phyloP scores from a whole-genome alignment of 2,329 filamentous ascomycete species.

The Penicillium italicum region DNA sequence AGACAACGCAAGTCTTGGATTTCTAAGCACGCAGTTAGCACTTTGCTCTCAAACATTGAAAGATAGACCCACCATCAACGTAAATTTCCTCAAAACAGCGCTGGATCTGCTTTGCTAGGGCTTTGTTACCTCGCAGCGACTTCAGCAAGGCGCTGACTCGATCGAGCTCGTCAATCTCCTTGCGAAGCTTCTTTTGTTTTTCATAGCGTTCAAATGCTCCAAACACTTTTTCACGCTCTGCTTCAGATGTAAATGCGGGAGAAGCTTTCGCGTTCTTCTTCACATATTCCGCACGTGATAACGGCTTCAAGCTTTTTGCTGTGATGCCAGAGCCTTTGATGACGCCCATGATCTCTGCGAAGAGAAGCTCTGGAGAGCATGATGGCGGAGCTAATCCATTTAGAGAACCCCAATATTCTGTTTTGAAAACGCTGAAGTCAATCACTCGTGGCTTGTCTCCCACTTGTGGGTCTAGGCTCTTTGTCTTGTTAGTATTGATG shows the following conservation, averaged over 20 bases:
- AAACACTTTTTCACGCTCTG: constrained; percentile 22
- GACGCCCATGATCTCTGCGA: constrained; percentile 33
- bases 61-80: constrained; percentile 6
- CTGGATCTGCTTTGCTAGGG: constrained; percentile 2
- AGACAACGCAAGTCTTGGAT: constrained; percentile 31
- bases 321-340: constrained; percentile 27
- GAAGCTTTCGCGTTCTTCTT: constrained; percentile 16
- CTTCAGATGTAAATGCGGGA: constrained; percentile 22
- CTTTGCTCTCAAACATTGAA: neutral
- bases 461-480: neutral
- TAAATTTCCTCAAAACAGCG: constrained; percentile 15
- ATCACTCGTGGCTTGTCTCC: constrained; percentile 7
- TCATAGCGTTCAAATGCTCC: constrained; percentile 28
- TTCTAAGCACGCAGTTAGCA: constrained; percentile 16
- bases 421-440: constrained; percentile 28
- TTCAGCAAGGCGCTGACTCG: constrained; percentile 23
- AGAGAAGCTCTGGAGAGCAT: constrained; percentile 23
- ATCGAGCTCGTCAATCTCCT: constrained; percentile 18
- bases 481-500: neutral
- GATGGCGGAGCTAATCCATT: constrained; percentile 7
- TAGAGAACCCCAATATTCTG: constrained; percentile 28
- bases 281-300: constrained; percentile 23
- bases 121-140: constrained; percentile 9
- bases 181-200: constrained; percentile 12
- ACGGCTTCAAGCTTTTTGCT: constrained; percentile 14